Evolutionary conservation across 345 rosid species (phyloP).

Genomic region (Pistacia integerrima): DNA sequence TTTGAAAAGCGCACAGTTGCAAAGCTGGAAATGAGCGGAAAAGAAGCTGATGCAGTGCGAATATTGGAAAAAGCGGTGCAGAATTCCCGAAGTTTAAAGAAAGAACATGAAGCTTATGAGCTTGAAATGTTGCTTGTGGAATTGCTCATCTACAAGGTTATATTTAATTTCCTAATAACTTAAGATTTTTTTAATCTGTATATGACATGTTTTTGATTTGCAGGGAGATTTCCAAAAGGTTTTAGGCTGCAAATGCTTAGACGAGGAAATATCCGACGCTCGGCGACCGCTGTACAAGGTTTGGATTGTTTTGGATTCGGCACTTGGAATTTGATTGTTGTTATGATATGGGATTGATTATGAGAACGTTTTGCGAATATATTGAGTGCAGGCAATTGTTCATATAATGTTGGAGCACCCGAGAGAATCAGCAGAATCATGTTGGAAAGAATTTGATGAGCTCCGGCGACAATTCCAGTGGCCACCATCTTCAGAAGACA

Average conservation of each 20-base stretch:
- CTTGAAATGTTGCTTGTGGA: conserved; percentile 64
- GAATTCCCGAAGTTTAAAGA: conserved; percentile 25
- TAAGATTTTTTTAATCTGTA: too few relatives aligned
- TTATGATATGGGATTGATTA: too few relatives aligned
- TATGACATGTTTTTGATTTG: neutral
- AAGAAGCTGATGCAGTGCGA: conserved; percentile 48
- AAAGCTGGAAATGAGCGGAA: conserved; percentile 64
- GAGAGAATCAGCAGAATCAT: conserved; percentile 13
- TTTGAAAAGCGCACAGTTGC: conserved; percentile 30
- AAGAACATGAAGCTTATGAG: conserved; percentile 59
- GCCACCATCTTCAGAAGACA: conserved; percentile 34
- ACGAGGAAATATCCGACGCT: conserved; percentile 45
- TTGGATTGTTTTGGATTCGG: neutral
- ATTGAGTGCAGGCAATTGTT: conserved; percentile 40
- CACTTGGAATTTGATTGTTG: neutral
- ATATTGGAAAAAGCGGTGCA: conserved; percentile 30
- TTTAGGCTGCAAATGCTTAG: conserved; percentile 40
- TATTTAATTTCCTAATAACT: too few relatives aligned
- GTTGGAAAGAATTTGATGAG: conserved; percentile 40
- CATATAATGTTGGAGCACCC: conserved; percentile 19
- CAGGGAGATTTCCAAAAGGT: conserved; percentile 54
- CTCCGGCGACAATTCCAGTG: conserved; percentile 23
- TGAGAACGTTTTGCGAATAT: neutral
- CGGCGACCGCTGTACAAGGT: conserved; percentile 60
- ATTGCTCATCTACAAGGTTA: conserved; percentile 64